These are phyloP conservation scores for Cladosporium sp. DNA, from an alignment of 2,329 filamentous ascomycete species.

Conservation along the genomic window DNA sequence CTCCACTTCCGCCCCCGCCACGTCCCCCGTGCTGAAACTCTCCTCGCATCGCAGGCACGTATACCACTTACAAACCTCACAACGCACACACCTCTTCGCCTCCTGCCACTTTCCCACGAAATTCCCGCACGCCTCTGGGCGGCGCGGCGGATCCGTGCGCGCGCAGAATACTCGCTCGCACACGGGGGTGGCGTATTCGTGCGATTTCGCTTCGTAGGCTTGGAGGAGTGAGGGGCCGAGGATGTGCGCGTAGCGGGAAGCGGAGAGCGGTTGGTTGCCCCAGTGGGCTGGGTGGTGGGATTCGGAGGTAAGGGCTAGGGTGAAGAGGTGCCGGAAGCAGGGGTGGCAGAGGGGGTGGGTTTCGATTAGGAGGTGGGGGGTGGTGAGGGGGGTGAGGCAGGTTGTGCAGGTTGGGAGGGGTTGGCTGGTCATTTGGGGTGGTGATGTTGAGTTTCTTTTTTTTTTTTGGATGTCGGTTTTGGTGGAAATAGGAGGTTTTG, in stretches of 20 bases:
- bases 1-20: neutral
- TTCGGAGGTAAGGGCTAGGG: slow-evolving; percentile 14
- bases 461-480: neutral
- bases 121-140: neutral
- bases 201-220: slow-evolving; percentile 12
- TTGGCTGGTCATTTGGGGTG: neutral
- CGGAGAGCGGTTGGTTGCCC: slow-evolving; percentile 11
- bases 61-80: slow-evolving; percentile 8
- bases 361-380: neutral
- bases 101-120: slow-evolving; percentile 4
- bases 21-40: neutral
- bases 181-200: slow-evolving; percentile 12
- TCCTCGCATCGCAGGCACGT: slow-evolving; percentile 10
- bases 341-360: slow-evolving; percentile 9
- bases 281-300: slow-evolving; percentile 16
- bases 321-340: slow-evolving; percentile 17
- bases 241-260: slow-evolving; percentile 5
- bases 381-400: neutral
- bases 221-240: slow-evolving; percentile 6
- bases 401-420: neutral
- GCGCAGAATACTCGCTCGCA: slow-evolving; percentile 12
- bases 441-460: neutral
- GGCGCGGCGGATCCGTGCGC: slow-evolving; percentile 3
- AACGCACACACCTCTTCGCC: neutral
- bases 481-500: neutral